Base-by-base conservation (phyloP, 1,139 yeast species). In the Scheffersomyces cryptocercus region DNA sequence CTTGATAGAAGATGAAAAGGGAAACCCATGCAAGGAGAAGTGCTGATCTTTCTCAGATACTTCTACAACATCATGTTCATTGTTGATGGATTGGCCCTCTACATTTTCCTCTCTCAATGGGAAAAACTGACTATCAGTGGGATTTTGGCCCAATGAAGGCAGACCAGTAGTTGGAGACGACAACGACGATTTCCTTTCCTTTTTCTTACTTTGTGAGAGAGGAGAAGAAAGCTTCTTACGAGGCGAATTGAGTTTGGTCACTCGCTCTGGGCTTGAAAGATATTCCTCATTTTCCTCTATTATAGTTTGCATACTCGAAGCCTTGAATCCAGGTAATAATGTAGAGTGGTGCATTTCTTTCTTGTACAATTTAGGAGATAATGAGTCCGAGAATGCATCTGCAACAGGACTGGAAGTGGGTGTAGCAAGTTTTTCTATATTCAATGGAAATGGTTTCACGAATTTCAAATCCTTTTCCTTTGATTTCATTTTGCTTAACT, bases 21-120 rank as follows among this genome's bases (percentile, higher is more conserved):
- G 59, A 12, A 55, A 13, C 7, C 63, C 62, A 44, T 56, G 62
- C 8, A 58, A 44, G 1, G 61, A 56, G 39, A 46, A 48, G 36
- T 44, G 43, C 20, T 20, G 15, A 31, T 31, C 35, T 11, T 12
- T 3, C n/a, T 31, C 35, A 14, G 35, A 8, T 20, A 6, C 26
- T 14, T 31, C n/a, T 10, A 10, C 10, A 31, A 31, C 14, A 3
- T 26, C 29, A 10, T 31, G 35, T 12, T 16, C 26, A 9, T 16
- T 16, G 8, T 43, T 35, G 12, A 26, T 28, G 5, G 26, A 16
- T 15, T 31, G 36, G 15, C 20, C 32, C 6, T 33, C 13, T 10
- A 29, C 20, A 20, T 20, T 8, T 20, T 20, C 8, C 26, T 20
- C 26, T 20, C 8, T 20, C 26, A 20, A 20, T 20, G 26, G 26